These are phyloP conservation scores for Vanrija pseudolonga DNA, from an alignment of 1,284 basidiomycete genomes.

Conservation along the genomic window DNA sequence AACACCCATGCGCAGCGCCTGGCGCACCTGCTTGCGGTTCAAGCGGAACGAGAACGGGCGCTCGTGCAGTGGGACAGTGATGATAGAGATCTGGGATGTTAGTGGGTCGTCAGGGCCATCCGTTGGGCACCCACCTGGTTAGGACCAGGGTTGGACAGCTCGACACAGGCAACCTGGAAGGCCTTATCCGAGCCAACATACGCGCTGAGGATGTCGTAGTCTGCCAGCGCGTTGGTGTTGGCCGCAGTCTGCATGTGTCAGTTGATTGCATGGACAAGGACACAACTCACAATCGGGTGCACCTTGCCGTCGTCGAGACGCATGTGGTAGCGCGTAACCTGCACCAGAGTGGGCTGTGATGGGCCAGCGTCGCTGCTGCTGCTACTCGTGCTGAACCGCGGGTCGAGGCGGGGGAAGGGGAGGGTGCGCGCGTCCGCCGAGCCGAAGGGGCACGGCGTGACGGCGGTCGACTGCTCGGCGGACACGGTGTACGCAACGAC, in stretches of 20 bases:
- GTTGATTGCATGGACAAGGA: not conserved
- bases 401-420: slow-evolving; percentile 44
- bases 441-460: slow-evolving; percentile 35
- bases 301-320: slow-evolving; percentile 42
- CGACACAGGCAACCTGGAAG: slow-evolving; percentile 45
- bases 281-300: slow-evolving; percentile 39
- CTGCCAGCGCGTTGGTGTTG: slow-evolving; percentile 32
- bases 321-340: slow-evolving; percentile 45
- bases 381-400: slow-evolving; percentile 18
- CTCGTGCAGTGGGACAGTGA: slow-evolving; percentile 47
- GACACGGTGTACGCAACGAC: slow-evolving; percentile 41
- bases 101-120: not conserved
- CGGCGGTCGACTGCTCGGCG: slow-evolving; percentile 27
- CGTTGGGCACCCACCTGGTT: slow-evolving; percentile 38
- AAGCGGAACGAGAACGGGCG: slow-evolving; percentile 40
- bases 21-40: slow-evolving; percentile 44
- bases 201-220: slow-evolving; percentile 45
- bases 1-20: slow-evolving; percentile 46
- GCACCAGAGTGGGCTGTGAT: slow-evolving; percentile 32
- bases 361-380: not conserved
- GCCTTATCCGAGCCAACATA: slow-evolving; percentile 45
- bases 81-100: slow-evolving; percentile 41
- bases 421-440: slow-evolving; percentile 11
- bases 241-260: slow-evolving; percentile 27
- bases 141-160: slow-evolving; percentile 44